Evolutionary conservation across 2,329 filamentous ascomycete species (phyloP).

Genomic region (Botrytis tulipae): DNA sequence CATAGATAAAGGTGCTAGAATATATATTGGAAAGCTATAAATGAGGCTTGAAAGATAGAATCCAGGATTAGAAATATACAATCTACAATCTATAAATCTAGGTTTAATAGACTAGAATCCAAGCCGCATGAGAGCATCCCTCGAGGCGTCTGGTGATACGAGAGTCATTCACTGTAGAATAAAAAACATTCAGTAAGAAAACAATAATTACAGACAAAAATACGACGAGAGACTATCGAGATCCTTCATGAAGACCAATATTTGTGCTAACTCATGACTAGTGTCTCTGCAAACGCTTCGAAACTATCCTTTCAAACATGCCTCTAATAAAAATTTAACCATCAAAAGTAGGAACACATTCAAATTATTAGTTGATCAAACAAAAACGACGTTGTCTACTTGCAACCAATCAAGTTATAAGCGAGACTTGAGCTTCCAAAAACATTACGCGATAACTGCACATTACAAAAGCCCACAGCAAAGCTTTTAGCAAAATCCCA

Average conservation of each 20-base stretch:
- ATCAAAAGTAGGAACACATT: too few species aligned
- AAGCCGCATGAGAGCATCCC: too few species aligned
- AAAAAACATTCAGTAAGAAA: background rate
- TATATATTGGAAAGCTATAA: too few species aligned
- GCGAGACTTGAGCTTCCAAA: background rate
- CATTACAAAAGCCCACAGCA: background rate
- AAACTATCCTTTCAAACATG: background rate
- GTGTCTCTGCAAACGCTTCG: background rate
- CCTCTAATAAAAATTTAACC: too few species aligned
- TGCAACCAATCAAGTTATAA: background rate
- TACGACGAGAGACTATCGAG: too few species aligned
- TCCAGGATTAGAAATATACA: too few species aligned
- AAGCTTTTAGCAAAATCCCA: background rate
- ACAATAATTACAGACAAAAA: background rate
- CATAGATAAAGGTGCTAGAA: too few species aligned
- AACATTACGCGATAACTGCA: background rate
- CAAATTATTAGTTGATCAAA: background rate
- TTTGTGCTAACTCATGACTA: background rate
- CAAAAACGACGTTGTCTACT: background rate
- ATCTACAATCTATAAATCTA: too few species aligned
- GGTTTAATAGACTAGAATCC: too few species aligned
- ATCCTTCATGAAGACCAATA: background rate
- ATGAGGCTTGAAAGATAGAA: too few species aligned
- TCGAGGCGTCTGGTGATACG: too few species aligned
- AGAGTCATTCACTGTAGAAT: too few species aligned